phyloP scores from a whole-genome alignment of 768 basidiomycete species.

The Suillus sp. region DNA sequence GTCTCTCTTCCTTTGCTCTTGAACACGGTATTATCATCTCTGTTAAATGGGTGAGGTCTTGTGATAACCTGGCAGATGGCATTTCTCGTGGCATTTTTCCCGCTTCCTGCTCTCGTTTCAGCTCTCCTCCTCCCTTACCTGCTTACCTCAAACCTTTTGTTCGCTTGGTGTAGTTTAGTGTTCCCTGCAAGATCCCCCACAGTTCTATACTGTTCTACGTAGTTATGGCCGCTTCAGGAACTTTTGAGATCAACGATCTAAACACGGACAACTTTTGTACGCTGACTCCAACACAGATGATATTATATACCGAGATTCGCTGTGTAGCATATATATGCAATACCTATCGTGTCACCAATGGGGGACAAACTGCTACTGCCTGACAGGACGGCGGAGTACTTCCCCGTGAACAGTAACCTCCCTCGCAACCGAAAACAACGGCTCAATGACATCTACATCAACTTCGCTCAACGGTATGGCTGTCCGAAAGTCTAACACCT shows the following conservation, averaged over 20 bases:
- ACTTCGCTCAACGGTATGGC: not conserved
- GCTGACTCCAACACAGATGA: not conserved
- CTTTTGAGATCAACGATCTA: not conserved
- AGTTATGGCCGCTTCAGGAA: not conserved
- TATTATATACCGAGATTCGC: not conserved
- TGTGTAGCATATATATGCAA: not conserved
- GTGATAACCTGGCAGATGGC: conserved; percentile 39
- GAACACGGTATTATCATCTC: conserved; percentile 12
- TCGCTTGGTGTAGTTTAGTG: conserved; percentile 2
- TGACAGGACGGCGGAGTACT: not conserved
- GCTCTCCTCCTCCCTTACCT: conserved; percentile 10
- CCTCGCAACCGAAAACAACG: not conserved
- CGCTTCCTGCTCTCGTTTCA: conserved; percentile 14
- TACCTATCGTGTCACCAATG: not conserved
- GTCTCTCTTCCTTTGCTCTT: not conserved
- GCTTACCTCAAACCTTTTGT: conserved; percentile 5
- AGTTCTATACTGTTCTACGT: not conserved
- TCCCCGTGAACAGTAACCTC: not conserved
- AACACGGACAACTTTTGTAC: not conserved
- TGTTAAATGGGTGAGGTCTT: conserved; percentile 11
- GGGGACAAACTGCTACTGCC: not conserved
- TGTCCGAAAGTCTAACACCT: not conserved
- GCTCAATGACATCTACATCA: not conserved
- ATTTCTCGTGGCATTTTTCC: conserved; percentile 40
- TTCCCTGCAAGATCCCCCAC: not conserved